Percentiles rank a stretch among this genome's conserved stretches.
phyloP scores from a whole-genome alignment of 441 rosid species.

The Melastoma candidum region DNA sequence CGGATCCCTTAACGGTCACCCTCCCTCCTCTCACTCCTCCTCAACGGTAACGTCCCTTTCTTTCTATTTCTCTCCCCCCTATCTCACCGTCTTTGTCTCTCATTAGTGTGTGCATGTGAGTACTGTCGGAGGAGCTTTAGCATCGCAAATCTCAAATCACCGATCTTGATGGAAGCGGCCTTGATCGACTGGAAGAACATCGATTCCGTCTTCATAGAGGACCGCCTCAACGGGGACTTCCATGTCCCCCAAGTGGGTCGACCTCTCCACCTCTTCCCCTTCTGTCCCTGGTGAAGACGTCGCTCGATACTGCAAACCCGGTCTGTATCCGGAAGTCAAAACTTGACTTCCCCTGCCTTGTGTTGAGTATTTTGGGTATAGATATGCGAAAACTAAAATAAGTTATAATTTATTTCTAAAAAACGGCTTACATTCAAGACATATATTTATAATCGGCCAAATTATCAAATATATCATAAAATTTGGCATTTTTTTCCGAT shows the following conservation, averaged over 20 bases:
- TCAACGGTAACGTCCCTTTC: neutral
- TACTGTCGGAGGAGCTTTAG: neutral
- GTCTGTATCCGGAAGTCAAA: conserved; percentile 17
- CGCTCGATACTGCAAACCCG: conserved; percentile 75
- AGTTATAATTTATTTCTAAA: too few relatives aligned
- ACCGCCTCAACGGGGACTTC: conserved; percentile 51
- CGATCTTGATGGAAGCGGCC: conserved; percentile 58
- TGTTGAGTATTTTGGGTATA: too few relatives aligned
- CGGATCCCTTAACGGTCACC: too few relatives aligned
- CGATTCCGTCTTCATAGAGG: conserved; percentile 62
- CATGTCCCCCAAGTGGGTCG: conserved; percentile 83
- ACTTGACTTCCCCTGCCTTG: too few relatives aligned
- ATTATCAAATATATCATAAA: too few relatives aligned
- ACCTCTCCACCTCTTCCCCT: conserved; percentile 28
- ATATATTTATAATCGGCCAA: too few relatives aligned
- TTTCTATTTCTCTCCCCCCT: neutral
- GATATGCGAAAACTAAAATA: too few relatives aligned
- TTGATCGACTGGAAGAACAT: conserved; percentile 83
- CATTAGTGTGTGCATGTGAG: too few relatives aligned
- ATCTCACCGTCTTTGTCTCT: neutral
- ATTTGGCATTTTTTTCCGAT: too few relatives aligned
- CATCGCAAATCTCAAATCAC: too few relatives aligned
- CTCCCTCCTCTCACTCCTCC: too few relatives aligned
- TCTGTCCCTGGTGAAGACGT: conserved; percentile 29
- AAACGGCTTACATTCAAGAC: too few relatives aligned